Evolutionary conservation across 2,329 filamentous ascomycete genomes (phyloP).

Genomic region (Berkeleyomyces basicola): DNA sequence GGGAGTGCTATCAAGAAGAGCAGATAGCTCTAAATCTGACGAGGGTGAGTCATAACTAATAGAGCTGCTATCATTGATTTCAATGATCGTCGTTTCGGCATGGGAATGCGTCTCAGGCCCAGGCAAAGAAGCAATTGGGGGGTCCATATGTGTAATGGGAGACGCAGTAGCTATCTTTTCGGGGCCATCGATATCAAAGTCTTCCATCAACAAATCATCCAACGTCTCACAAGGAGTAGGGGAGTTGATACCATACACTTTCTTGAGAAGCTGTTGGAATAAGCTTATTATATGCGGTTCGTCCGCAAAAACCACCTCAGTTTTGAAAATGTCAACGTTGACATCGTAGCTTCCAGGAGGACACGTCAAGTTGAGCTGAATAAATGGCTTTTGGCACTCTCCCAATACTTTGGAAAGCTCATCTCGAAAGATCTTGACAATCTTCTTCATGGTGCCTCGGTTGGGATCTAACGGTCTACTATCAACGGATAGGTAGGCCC

Average conservation of each 20-base stretch:
- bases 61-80: neutral
- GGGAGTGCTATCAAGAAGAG: neutral
- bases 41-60: neutral
- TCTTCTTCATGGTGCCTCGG: slow-evolving; percentile 41
- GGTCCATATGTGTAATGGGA: neutral
- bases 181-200: neutral
- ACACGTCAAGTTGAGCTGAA: slow-evolving; percentile 47
- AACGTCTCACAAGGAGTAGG: neutral
- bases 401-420: slow-evolving; percentile 24
- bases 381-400: slow-evolving; percentile 37
- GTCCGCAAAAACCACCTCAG: slow-evolving; percentile 52
- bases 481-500: slow-evolving; percentile 51
- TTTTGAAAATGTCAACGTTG: slow-evolving; percentile 56
- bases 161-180: neutral
- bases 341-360: slow-evolving; percentile 48
- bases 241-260: slow-evolving; percentile 21
- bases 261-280: slow-evolving; percentile 29
- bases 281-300: slow-evolving; percentile 28
- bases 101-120: neutral
- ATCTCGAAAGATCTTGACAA: slow-evolving; percentile 36
- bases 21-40: neutral
- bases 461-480: slow-evolving; percentile 42
- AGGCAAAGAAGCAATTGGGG: neutral
- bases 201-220: neutral
- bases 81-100: neutral